These are phyloP conservation scores for Bacidia gigantensis DNA, from an alignment of 495 filamentous ascomycete species.

Conservation along the genomic window DNA sequence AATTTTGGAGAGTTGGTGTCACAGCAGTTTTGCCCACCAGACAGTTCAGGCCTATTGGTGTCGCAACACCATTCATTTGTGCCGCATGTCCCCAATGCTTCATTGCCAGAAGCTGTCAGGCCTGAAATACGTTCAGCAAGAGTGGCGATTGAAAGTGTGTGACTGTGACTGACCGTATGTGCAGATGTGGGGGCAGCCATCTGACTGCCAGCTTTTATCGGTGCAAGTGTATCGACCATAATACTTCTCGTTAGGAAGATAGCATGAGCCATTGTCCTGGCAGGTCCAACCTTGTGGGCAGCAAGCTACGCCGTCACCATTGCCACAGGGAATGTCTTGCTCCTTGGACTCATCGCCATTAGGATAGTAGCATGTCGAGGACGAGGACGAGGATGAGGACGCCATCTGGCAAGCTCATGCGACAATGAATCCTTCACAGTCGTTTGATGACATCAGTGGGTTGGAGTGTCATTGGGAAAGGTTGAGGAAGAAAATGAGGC, in stretches of 20 bases:
- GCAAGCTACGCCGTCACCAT: slow-evolving; percentile 12
- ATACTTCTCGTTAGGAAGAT: slow-evolving; percentile 6
- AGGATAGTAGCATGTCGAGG: slow-evolving; percentile 14
- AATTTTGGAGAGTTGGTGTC: not conserved
- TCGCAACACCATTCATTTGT: slow-evolving; percentile 12
- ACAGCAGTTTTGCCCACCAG: slow-evolving; percentile 5
- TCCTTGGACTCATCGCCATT: slow-evolving; percentile 8
- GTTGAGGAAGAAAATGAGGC: not conserved
- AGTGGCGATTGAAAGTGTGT: not conserved
- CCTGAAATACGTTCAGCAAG: not conserved
- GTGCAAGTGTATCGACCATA: slow-evolving; percentile 18
- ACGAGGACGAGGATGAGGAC: too few relatives aligned
- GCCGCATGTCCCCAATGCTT: slow-evolving; percentile 12
- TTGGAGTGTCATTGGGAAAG: not conserved
- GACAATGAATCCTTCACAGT: not conserved
- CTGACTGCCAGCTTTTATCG: slow-evolving; percentile 14
- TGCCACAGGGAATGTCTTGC: slow-evolving; percentile 11
- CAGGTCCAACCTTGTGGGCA: slow-evolving; percentile 15
- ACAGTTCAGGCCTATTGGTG: slow-evolving; percentile 5
- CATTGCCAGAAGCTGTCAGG: slow-evolving; percentile 8
- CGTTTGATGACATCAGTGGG: not conserved
- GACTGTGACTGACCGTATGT: slow-evolving; percentile 7
- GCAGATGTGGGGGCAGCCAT: slow-evolving; percentile 13
- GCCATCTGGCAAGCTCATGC: not conserved
- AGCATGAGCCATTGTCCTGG: slow-evolving; percentile 17